phyloP scores from a whole-genome alignment of 495 filamentous ascomycete species.

The Poronia punctata region DNA sequence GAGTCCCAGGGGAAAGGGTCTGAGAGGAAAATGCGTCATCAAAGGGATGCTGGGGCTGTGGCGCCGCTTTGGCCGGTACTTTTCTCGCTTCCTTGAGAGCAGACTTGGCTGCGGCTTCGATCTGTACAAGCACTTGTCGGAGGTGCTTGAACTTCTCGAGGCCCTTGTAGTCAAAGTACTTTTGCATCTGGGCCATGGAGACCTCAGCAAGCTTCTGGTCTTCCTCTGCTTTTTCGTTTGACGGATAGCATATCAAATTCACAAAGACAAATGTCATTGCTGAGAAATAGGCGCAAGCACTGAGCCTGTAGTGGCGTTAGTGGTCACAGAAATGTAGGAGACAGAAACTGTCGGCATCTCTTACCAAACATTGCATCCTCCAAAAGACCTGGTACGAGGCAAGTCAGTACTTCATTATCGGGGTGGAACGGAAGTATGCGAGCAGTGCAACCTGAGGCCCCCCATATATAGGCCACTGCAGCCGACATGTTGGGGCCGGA shows the following conservation, averaged over 20 bases:
- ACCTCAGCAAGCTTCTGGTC: slow-evolving; percentile 16
- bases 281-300: slow-evolving; percentile 23
- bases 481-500: too few relatives aligned
- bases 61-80: background rate
- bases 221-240: slow-evolving; percentile 9
- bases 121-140: slow-evolving; percentile 4
- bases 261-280: slow-evolving; percentile 22
- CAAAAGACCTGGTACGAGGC: slow-evolving; percentile 4
- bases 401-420: too few relatives aligned
- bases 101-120: background rate
- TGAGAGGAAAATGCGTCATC: background rate
- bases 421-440: too few relatives aligned
- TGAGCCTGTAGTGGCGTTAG: slow-evolving; percentile 11
- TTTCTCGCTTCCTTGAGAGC: background rate
- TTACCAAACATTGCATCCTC: slow-evolving; percentile 24
- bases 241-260: slow-evolving; percentile 21
- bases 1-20: background rate
- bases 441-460: too few relatives aligned
- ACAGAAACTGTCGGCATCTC: background rate
- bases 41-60: background rate
- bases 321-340: background rate
- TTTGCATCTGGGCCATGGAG: slow-evolving; percentile 14
- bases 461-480: too few relatives aligned
- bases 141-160: slow-evolving; percentile 16
- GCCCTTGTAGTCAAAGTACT: slow-evolving; percentile 13